A percentile compares a stretch with the other conserved stretches of the same genome.
Conservation (phyloP, 768 basidiomycete genomes). For the Kwoniella mangroviensis region DNA sequence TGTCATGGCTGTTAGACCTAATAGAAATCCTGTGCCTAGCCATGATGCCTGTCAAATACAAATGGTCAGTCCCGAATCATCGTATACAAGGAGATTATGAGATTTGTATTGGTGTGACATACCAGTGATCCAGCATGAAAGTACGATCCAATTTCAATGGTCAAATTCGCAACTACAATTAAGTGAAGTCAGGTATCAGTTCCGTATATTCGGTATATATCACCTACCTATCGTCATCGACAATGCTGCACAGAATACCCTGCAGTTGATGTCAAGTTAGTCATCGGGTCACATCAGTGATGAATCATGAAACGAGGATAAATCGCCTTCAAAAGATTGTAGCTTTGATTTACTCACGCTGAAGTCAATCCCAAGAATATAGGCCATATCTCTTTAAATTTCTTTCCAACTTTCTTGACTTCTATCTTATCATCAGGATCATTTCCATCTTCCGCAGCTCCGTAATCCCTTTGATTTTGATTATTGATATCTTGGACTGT, state of each 20-base stretch:
- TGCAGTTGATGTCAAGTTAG: slow-evolving; percentile 1
- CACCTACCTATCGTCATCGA: slow-evolving; percentile 30
- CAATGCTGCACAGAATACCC: slow-evolving; percentile 47
- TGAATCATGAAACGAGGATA: no score
- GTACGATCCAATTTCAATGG: slow-evolving; percentile 49
- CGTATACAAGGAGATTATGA: neutral
- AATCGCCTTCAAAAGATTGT: no score
- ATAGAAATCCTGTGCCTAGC: slow-evolving; percentile 45
- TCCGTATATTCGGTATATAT: no score
- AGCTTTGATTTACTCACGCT: slow-evolving; percentile 25
- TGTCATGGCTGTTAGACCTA: slow-evolving; percentile 49
- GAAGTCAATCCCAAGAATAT: slow-evolving; percentile 44
- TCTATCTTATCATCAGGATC: neutral
- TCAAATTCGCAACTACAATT: slow-evolving; percentile 40
- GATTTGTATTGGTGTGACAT: neutral
- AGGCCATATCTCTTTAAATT: slow-evolving; percentile 43
- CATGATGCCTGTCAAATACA: slow-evolving; percentile 34
- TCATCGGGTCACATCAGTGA: neutral
- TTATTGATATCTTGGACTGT: neutral
- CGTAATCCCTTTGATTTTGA: neutral
- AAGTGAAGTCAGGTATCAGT: no score
- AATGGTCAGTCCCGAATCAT: neutral
- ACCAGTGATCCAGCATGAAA: slow-evolving; percentile 48
- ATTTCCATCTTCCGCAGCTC: slow-evolving; percentile 11
- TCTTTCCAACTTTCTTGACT: slow-evolving; percentile 25